Base-by-base conservation (phyloP, 1,139 yeast species). In the Candida anutae region DNA sequence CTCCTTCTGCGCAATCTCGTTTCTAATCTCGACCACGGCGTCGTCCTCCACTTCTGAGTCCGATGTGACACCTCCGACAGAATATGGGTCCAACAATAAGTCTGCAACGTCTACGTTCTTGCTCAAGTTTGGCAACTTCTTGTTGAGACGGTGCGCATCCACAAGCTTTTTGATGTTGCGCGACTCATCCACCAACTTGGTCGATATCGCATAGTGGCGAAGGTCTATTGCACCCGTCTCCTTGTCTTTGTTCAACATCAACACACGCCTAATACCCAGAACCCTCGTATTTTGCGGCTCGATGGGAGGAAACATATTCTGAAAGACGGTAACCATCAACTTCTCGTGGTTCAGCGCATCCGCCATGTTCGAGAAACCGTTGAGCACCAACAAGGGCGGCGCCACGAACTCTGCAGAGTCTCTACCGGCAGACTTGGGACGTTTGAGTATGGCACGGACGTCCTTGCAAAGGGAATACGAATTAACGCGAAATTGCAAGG, bases 1-100 rank as follows among this genome's bases (percentile, higher is more conserved):
- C 25, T 38, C 46, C n/a, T 42, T 42, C 23, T 37, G 39, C 8
- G 37, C 26, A 21, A 60, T 62, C 17, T 54, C 57, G 27, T 68
- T 71, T 36, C 73, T 65, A 16, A 85, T 72, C 41, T 79, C 88
- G 16, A 87, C 95, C 34, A 83, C 69, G n/a, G 87, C 83, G 40
- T 85, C 85, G 36, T 85, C 95, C 46, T 90, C 98, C 23, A 87
- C 77, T 58, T 90, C 98, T 10, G 94, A 81, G 46, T 90, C 98
- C 25, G 93, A 78, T 3, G 96, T 84, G 48, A 80, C 74, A 0
- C 80, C 84, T 22, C 80, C 85, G 26, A 77, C 77, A 12, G 84
- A 74, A 45, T 80, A 80, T 3, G 93, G 90, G 48, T 88, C 95
- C 34, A 87, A 68, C 30, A 90, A 64, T 39, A 82, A 70, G 42